Conservation (phyloP, 192 early-diverging fungal genomes). For the Cetraspora pellucida region DNA sequence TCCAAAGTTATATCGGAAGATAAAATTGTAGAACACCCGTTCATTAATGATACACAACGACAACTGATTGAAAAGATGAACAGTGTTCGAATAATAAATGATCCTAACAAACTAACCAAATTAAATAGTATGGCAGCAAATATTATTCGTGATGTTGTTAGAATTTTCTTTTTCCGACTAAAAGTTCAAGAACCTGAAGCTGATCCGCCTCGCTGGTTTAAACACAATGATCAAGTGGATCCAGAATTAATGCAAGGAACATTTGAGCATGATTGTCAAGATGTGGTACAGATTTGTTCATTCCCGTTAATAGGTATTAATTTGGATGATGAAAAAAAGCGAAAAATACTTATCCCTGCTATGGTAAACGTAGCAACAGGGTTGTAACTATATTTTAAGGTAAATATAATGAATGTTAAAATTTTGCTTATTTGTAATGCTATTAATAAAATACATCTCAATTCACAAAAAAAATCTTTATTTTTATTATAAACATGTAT, state of each 20-base stretch:
- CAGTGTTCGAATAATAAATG: neutral
- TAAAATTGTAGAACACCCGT: neutral
- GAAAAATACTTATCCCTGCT: neutral
- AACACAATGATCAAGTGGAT: neutral
- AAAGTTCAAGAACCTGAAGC: slow-evolving; percentile 7
- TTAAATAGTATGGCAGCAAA: neutral
- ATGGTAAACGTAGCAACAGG: neutral
- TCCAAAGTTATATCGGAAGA: neutral
- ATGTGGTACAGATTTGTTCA: neutral
- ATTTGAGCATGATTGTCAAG: neutral
- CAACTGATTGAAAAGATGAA: neutral
- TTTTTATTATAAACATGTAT: too few species aligned
- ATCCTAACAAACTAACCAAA: neutral
- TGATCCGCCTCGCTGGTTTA: neutral
- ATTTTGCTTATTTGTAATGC: too few species aligned
- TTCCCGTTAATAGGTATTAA: slow-evolving; percentile 9
- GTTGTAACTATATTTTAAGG: too few species aligned
- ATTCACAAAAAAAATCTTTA: too few species aligned
- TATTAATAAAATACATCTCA: too few species aligned
- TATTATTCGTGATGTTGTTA: slow-evolving; percentile 1
- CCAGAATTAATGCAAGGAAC: neutral
- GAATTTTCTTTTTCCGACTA: slow-evolving; percentile 18
- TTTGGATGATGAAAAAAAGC: neutral
- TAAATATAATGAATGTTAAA: too few species aligned
- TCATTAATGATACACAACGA: neutral